Evolutionary conservation across 2,329 filamentous ascomycete species (phyloP).

Genomic region (Aspergillus tamarii): DNA sequence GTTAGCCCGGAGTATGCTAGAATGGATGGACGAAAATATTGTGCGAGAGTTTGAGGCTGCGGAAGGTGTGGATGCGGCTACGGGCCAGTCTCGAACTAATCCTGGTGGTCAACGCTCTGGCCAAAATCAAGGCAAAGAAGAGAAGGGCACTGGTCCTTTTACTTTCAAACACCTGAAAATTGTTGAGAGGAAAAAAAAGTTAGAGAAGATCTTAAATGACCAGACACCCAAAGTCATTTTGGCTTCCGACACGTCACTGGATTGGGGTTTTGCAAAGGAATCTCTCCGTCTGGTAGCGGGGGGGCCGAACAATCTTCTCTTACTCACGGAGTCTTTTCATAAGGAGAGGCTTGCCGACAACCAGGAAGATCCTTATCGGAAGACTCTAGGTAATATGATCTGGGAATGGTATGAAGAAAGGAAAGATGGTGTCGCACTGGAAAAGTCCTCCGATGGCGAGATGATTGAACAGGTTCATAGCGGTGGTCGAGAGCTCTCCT

Average conservation of each 20-base stretch:
- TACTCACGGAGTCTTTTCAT: conserved; percentile 74
- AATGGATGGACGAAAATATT: conserved; percentile 98
- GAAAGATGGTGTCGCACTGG: conserved; percentile 64
- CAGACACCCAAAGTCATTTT: conserved; percentile 73
- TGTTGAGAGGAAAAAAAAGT: conserved; percentile 78
- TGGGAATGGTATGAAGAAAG: conserved; percentile 80
- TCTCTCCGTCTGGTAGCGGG: conserved; percentile 73
- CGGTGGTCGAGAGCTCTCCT: conserved; percentile 63
- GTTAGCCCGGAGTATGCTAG: conserved; percentile 91
- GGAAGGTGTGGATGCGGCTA: conserved; percentile 43
- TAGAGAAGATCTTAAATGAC: conserved; percentile 68
- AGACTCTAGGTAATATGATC: conserved; percentile 71
- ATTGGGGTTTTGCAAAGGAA: conserved; percentile 93
- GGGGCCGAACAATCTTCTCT: conserved; percentile 78
- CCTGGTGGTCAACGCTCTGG: conserved; percentile 47
- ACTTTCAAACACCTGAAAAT: conserved; percentile 85
- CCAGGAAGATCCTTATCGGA: conserved; percentile 40
- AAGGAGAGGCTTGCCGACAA: conserved; percentile 28
- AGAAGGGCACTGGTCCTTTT: conserved; percentile 69
- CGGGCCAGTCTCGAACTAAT: conserved; percentile 40
- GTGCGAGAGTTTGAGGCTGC: conserved; percentile 84
- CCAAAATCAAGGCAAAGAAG: conserved; percentile 39
- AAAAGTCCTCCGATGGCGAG: conserved; percentile 59
- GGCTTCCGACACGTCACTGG: conserved; percentile 84
- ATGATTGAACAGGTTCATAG: conserved; percentile 69